Evolutionary conservation across 129 eudicot species (phyloP).

Genomic region (Centella asiatica): DNA sequence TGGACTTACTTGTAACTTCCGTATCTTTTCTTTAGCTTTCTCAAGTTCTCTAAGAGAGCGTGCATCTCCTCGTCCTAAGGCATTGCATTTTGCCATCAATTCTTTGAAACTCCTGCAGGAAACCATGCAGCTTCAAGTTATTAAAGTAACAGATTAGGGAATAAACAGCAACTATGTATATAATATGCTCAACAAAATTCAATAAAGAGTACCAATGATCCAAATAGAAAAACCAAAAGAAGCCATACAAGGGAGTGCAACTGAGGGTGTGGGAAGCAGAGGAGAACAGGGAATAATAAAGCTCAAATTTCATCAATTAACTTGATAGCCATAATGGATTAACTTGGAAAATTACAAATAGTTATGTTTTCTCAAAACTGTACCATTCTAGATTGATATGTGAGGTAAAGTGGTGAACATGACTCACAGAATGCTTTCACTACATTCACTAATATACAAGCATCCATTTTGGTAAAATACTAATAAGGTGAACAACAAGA

Average conservation of each 20-base stretch:
- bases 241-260: background rate
- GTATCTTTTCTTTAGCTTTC: conserved; percentile 50
- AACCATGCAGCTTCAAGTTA: conserved; percentile 1
- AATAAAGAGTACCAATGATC: background rate
- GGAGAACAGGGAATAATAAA: background rate
- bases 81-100: conserved; percentile 57
- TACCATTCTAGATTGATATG: no score
- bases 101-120: conserved; percentile 57
- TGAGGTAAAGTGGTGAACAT: no score
- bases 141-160: background rate
- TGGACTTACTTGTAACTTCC: conserved; percentile 50
- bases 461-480: background rate
- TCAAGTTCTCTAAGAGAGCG: conserved; percentile 50
- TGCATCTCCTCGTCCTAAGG: conserved; percentile 62
- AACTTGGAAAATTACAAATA: background rate
- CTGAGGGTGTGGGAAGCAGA: background rate
- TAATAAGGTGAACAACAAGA: background rate
- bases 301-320: background rate
- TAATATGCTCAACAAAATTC: background rate
- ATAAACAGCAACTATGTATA: background rate
- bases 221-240: background rate
- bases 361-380: background rate
- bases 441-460: background rate
- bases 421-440: background rate
- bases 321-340: background rate